phyloP scores from a whole-genome alignment of 495 filamentous ascomycete species.

The Aspergillus avenaceus region DNA sequence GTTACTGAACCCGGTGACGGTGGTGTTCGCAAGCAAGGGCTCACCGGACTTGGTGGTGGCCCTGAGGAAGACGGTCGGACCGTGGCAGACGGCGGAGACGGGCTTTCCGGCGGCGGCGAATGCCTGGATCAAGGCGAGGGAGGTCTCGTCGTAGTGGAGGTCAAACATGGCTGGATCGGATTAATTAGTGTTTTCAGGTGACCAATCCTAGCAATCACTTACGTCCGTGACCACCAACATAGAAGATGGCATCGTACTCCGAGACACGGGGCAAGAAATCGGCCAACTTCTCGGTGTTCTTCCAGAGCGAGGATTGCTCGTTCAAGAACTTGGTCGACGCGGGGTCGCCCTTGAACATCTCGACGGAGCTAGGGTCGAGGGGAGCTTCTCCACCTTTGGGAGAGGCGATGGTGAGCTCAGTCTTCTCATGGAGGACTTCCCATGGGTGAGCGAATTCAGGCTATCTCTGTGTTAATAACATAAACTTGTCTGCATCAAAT shows the following conservation, averaged over 20 bases:
- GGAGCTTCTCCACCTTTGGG: constrained; percentile 65
- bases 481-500: too few relatives aligned
- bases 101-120: constrained; percentile 59
- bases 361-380: constrained; percentile 61
- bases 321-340: constrained; percentile 49
- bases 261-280: constrained; percentile 45
- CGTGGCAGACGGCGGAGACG: constrained; percentile 67
- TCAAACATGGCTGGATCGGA: constrained; percentile 63
- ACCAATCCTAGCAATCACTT: constrained; percentile 16
- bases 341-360: constrained; percentile 54
- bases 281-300: constrained; percentile 52
- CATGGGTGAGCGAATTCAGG: constrained; percentile 72
- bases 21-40: constrained; percentile 48
- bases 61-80: constrained; percentile 57
- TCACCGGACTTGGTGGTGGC: constrained; percentile 49
- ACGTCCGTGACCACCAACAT: constrained; percentile 76
- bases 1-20: constrained; percentile 67
- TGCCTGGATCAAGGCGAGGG: constrained; percentile 53
- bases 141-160: constrained; percentile 46
- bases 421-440: constrained; percentile 51
- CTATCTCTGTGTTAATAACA: constrained; percentile 33
- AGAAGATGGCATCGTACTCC: constrained; percentile 69
- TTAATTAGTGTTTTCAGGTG: background rate
- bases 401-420: constrained; percentile 58
- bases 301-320: constrained; percentile 54